phyloP scores from a whole-genome alignment of 257 asterid species.

The Scutellaria minor region DNA sequence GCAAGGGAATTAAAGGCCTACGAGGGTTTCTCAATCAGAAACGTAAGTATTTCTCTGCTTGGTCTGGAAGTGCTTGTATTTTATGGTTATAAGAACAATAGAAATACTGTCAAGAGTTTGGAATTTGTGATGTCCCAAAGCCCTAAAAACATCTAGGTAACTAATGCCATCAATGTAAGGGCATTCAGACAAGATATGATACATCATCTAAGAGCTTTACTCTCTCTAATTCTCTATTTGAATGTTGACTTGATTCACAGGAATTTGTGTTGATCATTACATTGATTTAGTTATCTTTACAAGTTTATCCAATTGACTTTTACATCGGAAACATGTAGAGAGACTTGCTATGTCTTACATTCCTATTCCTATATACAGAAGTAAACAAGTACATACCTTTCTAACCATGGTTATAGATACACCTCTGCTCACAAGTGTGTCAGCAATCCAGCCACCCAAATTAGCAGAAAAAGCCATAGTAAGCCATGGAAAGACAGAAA shows the following conservation, averaged over 20 bases:
- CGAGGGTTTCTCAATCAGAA: background rate
- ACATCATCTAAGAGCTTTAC: background rate
- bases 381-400: slow-evolving; percentile 54
- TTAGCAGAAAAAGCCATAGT: slow-evolving; percentile 90
- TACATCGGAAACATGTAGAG: background rate
- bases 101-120: too few relatives aligned
- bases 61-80: too few relatives aligned
- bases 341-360: background rate
- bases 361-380: slow-evolving; percentile 2
- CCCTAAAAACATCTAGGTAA: too few relatives aligned
- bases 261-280: background rate
- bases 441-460: slow-evolving; percentile 94
- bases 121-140: too few relatives aligned
- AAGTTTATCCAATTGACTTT: background rate
- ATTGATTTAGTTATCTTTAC: background rate
- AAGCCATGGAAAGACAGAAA: slow-evolving; percentile 87
- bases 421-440: slow-evolving; percentile 83
- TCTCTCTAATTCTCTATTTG: background rate
- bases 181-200: background rate
- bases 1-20: background rate
- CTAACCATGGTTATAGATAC: slow-evolving; percentile 76
- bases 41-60: too few relatives aligned
- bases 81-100: too few relatives aligned
- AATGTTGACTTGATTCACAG: background rate
- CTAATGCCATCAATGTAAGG: too few relatives aligned